Base-by-base conservation (phyloP, 768 basidiomycete genomes). In the Amanita muscaria region DNA sequence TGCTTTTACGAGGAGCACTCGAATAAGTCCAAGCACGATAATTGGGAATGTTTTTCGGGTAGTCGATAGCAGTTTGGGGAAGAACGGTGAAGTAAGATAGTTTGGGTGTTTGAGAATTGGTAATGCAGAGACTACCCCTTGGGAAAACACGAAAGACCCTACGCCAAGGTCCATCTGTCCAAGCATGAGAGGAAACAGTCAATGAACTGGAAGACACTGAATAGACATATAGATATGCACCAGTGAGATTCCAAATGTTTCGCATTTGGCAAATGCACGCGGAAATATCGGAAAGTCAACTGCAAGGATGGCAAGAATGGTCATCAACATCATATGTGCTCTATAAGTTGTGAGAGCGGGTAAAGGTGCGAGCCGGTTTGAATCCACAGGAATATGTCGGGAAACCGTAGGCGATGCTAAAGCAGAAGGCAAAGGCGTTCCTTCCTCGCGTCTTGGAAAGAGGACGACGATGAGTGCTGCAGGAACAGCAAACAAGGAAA, bases 281-380 rank as follows among this genome's bases (percentile, higher is more conserved):
- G 96, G 96, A 55, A 97, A 99, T 19, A 93, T 76, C 0, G 78
- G 80, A 55, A 99, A 99, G 60, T 99, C 94, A 40, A 98, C 94
- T 0, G 94, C 94, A 10, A 98, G 78, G 49, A 99, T 98, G 16
- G 82, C 83, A 33, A 94, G 72, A 27, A 85, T 62, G 0, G 96
- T 97, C 73, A 98, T 79, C 15, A 96, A 66, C 74, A 98, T 83
- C 92, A 97, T 93, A 57, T 96, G 88, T 2, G 92, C 81, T 35
- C 96, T 71, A 59, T 94, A 98, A 0, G 83, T 77, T 9, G 90
- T 88, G 45, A 99, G 59, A 31, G 89, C 83, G 1, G 89, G 78
- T 36, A 90, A 63, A 2, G 71, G 73, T n/a, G 67, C 50, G n/a
- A 73, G 56, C 18, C 34, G 52, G 44, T 39, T 39, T 41, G 2